phyloP scores from a whole-genome alignment of 2,329 filamentous ascomycete genomes.

The Botryotinia convoluta region DNA sequence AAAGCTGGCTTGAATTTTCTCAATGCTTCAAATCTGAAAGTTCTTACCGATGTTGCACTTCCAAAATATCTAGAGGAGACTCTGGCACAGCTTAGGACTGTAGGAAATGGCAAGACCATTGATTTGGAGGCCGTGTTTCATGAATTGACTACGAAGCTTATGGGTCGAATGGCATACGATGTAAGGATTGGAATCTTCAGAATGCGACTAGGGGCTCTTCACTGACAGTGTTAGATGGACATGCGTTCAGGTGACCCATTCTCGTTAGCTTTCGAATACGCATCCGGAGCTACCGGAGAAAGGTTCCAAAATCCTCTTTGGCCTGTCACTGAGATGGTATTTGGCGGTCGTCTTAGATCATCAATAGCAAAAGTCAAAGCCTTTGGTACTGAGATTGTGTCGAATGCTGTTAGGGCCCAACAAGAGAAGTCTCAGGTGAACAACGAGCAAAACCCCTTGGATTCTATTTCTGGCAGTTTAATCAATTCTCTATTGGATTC shows the following conservation, averaged over 20 bases:
- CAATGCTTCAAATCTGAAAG: constrained; percentile 54
- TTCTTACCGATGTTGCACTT: constrained; percentile 56
- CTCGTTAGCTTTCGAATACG: constrained; percentile 59
- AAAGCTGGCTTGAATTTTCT: constrained; percentile 61
- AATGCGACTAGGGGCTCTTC: background rate
- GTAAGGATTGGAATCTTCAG: constrained; percentile 33
- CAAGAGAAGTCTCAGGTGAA: constrained; percentile 27
- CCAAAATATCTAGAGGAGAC: constrained; percentile 51
- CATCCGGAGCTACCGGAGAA: constrained; percentile 57
- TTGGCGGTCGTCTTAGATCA: constrained; percentile 47
- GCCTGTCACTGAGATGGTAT: constrained; percentile 55
- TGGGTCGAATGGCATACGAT: constrained; percentile 67
- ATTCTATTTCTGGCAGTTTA: constrained; percentile 51
- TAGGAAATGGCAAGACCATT: constrained; percentile 38
- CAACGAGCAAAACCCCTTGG: constrained; percentile 28
- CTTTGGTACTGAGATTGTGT: constrained; percentile 57
- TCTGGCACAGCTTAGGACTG: constrained; percentile 41
- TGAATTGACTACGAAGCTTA: constrained; percentile 62
- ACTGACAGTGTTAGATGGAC: constrained; percentile 50
- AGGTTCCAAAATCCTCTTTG: constrained; percentile 66
- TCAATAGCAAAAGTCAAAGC: constrained; percentile 51
- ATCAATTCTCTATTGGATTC: constrained; percentile 59
- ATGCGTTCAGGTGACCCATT: constrained; percentile 62
- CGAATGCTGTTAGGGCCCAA: constrained; percentile 49
- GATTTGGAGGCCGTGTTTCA: constrained; percentile 61